Evolutionary conservation across 75 land plant species (phyloP).

Genomic region (Larix kaempferi): DNA sequence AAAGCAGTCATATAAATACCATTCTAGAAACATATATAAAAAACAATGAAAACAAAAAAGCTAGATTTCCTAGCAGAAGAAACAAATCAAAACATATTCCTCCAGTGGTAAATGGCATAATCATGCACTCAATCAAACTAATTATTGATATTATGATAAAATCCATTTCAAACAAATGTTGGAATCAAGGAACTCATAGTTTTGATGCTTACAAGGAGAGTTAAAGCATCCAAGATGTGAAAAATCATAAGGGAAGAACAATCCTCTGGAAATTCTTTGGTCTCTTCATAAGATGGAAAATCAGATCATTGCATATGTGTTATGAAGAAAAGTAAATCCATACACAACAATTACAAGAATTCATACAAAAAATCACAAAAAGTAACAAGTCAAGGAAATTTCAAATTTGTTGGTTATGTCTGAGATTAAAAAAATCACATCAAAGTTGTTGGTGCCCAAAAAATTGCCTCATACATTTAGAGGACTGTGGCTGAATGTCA

Average conservation of each 20-base stretch:
- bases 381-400: neutral
- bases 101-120: no score
- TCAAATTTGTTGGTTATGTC: no score
- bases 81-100: no score
- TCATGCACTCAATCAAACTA: no score
- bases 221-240: neutral
- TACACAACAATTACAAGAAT: neutral
- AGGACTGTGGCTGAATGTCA: no score
- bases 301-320: no score
- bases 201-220: neutral
- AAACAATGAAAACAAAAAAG: neutral
- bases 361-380: neutral
- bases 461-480: no score
- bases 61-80: neutral
- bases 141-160: neutral
- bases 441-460: no score
- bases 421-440: no score
- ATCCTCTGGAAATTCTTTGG: neutral
- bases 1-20: no score
- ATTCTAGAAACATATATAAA: neutral
- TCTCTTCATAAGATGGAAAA: neutral
- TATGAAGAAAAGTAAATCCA: neutral
- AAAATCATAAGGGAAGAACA: no score
- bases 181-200: neutral
- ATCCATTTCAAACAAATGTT: neutral